Evolutionary conservation across 2,329 filamentous ascomycete genomes (phyloP), one percentile per base, ranked within the genome.

Genomic region (Trichoderma sp.): DNA sequence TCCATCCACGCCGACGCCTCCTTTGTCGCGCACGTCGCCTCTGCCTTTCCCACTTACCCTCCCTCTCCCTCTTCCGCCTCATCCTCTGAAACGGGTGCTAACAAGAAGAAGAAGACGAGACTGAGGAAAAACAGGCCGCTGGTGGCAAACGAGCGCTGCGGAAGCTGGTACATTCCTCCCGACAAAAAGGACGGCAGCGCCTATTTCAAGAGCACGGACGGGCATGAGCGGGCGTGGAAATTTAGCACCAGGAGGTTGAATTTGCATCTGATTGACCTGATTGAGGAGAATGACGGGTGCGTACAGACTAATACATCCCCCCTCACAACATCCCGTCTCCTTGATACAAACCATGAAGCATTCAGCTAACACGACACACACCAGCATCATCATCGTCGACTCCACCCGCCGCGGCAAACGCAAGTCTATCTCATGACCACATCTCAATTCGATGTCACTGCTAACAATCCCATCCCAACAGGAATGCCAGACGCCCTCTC

Each of bases 161-260:
- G 95, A 0, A 94, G 91, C 77, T 99, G 95, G 95, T 98, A 98
- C 75, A 90, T 98, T 28, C 78, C 81, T 41, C 89, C 89, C 0
- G 76, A 76, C 7, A 72, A 73, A 28, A 95, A 94, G 77, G 78
- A 74, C 1, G 90, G 86, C 39, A 93, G 90, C 69, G 91, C 90
- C 39, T 99, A 98, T 78, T 99, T 98, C 79, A 99, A 99, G 82
- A 96, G 92, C 78, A 99, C 95, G 2, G 95, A 99, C 78, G 95
- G 95, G 1, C 95, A 99, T 76, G 88, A 88, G 60, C 89, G 91
- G 9, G 88, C 96, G 73, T 99, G 95, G 95, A 86, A 88, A 67
- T 97, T 98, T 74, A 97, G 91, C 77, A 85, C 89, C 24, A 81
- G 95, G 68, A 83, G 95, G 69, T 78, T 98, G 72, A 99, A 99